These are phyloP conservation scores for Cochlearia excelsa DNA, from an alignment of 345 rosid genomes.

Conservation along the genomic window DNA sequence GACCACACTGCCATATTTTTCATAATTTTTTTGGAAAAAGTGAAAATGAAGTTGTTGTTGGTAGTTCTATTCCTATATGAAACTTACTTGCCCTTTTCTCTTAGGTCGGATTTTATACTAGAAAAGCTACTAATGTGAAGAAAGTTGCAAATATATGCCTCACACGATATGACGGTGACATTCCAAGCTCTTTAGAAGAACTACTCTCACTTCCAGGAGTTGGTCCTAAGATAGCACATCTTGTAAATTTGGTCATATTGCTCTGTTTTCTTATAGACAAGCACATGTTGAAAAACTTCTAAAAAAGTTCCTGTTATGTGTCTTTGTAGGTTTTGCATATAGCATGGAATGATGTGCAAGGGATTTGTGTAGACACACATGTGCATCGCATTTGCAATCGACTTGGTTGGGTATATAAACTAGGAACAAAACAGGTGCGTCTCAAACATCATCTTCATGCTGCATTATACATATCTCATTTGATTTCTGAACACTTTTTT, in stretches of 20 bases:
- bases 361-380: constrained; percentile 94
- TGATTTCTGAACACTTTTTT: not conserved
- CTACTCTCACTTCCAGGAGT: constrained; percentile 88
- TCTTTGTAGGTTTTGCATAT: constrained; percentile 75
- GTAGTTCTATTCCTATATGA: not conserved
- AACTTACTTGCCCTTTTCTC: constrained; percentile 12
- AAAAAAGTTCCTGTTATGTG: constrained; percentile 18
- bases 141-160: constrained; percentile 88
- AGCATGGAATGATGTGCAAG: constrained; percentile 85
- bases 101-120: constrained; percentile 90
- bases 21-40: not conserved
- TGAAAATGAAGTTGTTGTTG: constrained; percentile 13
- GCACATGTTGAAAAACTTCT: not conserved
- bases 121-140: constrained; percentile 87
- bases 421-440: constrained; percentile 61
- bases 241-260: constrained; percentile 32
- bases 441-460: constrained; percentile 6
- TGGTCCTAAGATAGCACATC: constrained; percentile 81
- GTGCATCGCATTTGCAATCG: constrained; percentile 92
- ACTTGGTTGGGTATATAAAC: constrained; percentile 86
- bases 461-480: not conserved
- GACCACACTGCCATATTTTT: no score
- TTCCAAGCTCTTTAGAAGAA: constrained; percentile 82
- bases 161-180: constrained; percentile 70
- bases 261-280: constrained; percentile 7